Percentiles rank a stretch among this genome's conserved stretches.
Evolutionary conservation across 352 stramenopile genomes (phyloP).

Genomic region (Pythium coloratum): DNA sequence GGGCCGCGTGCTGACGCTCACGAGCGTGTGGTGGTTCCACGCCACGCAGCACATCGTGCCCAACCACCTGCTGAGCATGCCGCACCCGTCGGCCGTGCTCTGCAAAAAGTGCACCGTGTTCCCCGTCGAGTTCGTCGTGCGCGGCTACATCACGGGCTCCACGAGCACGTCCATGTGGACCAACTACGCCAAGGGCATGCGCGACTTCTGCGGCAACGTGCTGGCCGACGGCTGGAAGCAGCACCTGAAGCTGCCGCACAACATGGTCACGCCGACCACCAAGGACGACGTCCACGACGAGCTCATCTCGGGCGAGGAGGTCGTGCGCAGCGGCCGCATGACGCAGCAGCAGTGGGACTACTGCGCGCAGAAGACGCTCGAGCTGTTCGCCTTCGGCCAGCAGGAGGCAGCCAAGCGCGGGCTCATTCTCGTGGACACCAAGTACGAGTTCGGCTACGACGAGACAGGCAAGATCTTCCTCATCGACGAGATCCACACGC

Average conservation of each 20-base stretch:
- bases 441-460: slow-evolving; percentile 89
- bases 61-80: slow-evolving; percentile 96
- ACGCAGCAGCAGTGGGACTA: slow-evolving; percentile 96
- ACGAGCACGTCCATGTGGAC: slow-evolving; percentile 99
- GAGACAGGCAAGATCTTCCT: slow-evolving; percentile 93
- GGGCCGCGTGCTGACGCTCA: slow-evolving; percentile 96
- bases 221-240: slow-evolving; percentile 95
- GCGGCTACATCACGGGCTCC: slow-evolving; percentile 96
- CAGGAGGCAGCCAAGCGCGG: slow-evolving; percentile 89
- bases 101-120: slow-evolving; percentile 96
- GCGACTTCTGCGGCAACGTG: slow-evolving; percentile 96
- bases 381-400: slow-evolving; percentile 93
- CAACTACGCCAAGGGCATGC: slow-evolving; percentile 96
- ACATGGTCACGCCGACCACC: slow-evolving; percentile 98
- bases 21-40: slow-evolving; percentile 96
- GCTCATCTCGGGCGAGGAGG: slow-evolving; percentile 94
- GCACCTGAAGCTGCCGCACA: slow-evolving; percentile 95
- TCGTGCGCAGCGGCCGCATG: slow-evolving; percentile 94
- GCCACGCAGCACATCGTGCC: slow-evolving; percentile 95
- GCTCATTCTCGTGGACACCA: slow-evolving; percentile 99
- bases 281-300: slow-evolving; percentile 98
- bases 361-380: slow-evolving; percentile 91
- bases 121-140: slow-evolving; percentile 98
- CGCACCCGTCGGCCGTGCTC: slow-evolving; percentile 95
- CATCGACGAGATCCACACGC: slow-evolving; percentile 99